phyloP scores from a whole-genome alignment of 2,329 filamentous ascomycete species.

The Stemphylium beticola region DNA sequence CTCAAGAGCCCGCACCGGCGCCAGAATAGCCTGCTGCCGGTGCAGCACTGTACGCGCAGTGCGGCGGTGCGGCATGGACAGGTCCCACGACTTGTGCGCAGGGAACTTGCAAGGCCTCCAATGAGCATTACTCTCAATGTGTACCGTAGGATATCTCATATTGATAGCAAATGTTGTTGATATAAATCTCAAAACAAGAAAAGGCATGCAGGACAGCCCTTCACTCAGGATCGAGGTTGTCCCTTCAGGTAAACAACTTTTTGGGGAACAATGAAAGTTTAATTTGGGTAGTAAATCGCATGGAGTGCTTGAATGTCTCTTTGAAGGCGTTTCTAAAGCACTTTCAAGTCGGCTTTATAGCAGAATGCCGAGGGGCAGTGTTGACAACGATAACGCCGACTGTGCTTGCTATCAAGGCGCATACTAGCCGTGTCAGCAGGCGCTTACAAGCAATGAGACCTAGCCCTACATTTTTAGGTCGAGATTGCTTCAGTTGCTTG shows the following conservation, averaged over 20 bases:
- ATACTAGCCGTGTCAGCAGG: not conserved
- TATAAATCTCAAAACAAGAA: too few relatives aligned
- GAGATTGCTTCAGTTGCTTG: not conserved
- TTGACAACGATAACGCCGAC: constrained; percentile 16
- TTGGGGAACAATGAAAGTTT: constrained; percentile 8
- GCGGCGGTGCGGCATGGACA: too few relatives aligned
- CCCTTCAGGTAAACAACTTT: not conserved
- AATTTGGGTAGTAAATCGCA: constrained; percentile 17
- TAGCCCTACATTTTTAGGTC: too few relatives aligned
- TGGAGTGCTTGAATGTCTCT: constrained; percentile 2
- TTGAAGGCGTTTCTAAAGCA: constrained; percentile 19
- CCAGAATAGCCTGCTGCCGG: too few relatives aligned
- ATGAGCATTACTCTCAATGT: too few relatives aligned
- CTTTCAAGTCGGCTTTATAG: constrained; percentile 20
- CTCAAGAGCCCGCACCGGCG: too few relatives aligned
- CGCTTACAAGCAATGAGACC: too few relatives aligned
- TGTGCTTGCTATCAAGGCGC: constrained; percentile 24
- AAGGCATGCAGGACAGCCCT: not conserved
- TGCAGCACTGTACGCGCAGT: too few relatives aligned
- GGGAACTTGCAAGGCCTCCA: too few relatives aligned
- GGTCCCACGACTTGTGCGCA: too few relatives aligned
- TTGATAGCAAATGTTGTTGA: too few relatives aligned
- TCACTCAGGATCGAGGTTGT: not conserved
- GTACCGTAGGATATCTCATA: too few relatives aligned
- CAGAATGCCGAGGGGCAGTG: constrained; percentile 13